These are phyloP conservation scores for Citrullus amarus DNA, from an alignment of 306 rosid genomes.

Conservation along the genomic window DNA sequence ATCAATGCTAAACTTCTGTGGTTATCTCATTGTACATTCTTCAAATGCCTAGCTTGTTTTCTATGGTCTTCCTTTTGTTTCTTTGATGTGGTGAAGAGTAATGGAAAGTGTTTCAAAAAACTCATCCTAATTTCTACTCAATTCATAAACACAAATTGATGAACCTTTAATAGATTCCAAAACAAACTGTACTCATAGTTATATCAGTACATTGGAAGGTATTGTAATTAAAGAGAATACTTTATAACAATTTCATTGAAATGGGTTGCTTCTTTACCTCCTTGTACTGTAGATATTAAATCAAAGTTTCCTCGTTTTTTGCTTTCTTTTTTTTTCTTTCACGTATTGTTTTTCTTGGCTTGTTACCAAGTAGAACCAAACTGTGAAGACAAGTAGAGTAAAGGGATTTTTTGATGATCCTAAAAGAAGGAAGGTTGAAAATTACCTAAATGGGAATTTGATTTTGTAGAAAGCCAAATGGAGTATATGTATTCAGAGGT, in stretches of 20 bases:
- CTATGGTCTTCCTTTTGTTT: neutral
- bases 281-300: neutral
- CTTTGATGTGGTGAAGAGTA: too few relatives aligned
- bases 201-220: neutral
- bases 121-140: too few relatives aligned
- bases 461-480: neutral
- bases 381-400: neutral
- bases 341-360: neutral
- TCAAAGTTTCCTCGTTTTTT: too few relatives aligned
- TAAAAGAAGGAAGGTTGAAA: conserved; percentile 2
- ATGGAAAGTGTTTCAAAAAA: too few relatives aligned
- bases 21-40: neutral
- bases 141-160: too few relatives aligned
- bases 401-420: neutral
- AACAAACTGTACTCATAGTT: neutral
- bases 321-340: too few relatives aligned
- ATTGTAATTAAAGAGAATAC: neutral
- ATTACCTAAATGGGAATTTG: neutral
- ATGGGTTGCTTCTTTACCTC: neutral
- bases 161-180: too few relatives aligned
- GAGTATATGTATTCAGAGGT: neutral
- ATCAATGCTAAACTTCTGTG: neutral
- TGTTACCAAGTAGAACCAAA: neutral
- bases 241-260: neutral
- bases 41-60: too few relatives aligned